Evolutionary conservation across 1,139 yeast genomes (phyloP), one percentile per base, ranked within the genome.

Genomic region (Lodderomyces jiufengensis): DNA sequence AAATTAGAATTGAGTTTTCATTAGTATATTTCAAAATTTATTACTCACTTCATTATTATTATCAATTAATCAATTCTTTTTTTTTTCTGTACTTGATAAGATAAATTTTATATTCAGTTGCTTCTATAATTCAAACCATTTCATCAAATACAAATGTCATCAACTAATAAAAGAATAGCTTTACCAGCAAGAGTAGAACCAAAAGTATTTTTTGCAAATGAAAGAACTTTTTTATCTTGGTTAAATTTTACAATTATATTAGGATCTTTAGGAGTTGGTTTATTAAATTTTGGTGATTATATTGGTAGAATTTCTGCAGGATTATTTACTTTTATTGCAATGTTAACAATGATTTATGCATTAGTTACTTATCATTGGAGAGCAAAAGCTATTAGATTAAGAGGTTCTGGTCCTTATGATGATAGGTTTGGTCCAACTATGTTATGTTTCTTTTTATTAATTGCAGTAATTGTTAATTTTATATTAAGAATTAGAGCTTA

Each of bases 391-490:
- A 92, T 92, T 52, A 81, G 99, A 62, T 77, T 92, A 65, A 82
- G 97, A 63, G 98, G 98, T 24, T 77, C 95, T 9, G 98, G 98
- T 33, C 98, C 98, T 22, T 92, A 92, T 59, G 99, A 92, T 57
- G 99, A 92, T 63, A 78, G 98, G 56, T 84, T 92, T 51, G 99
- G 99, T 28, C 98, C 99, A 34, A 94, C 99, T n/a, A 83, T 92
- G 87, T 76, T 92, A 52, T 92, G 98, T 65, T 73, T 90, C 69
- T 92, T 92, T 69, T 74, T 92, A 57, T 70, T 94, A 48, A 78
- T 88, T 36, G 97, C 98, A 1, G 97, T 92, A 33, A 82, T 90
- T 33, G 87, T 90, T 46, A 92, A 92, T 70, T 92, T 92, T 57
- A 68, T 88, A 26, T 71, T 92, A 57, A 83, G 97, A 69, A 80